phyloP scores from a whole-genome alignment of 345 rosid species.

The Brassica napus region DNA sequence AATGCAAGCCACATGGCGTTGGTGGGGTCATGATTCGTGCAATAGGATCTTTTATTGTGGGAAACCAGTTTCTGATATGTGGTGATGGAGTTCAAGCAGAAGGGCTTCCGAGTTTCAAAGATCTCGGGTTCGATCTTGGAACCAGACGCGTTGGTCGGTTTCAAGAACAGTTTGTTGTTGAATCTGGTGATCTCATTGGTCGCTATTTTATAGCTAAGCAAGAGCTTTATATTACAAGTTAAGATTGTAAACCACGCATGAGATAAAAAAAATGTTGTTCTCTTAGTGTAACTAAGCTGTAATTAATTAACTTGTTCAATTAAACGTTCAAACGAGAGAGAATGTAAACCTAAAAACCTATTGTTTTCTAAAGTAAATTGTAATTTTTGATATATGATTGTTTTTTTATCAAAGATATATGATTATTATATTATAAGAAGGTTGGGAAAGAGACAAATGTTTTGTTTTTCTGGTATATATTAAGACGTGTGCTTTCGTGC shows the following conservation, averaged over 20 bases:
- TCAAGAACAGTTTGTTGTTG: slow-evolving; percentile 77
- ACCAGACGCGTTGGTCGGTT: slow-evolving; percentile 82
- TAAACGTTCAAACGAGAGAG: neutral
- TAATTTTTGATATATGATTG: neutral
- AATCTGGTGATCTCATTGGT: slow-evolving; percentile 65
- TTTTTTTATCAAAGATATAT: neutral
- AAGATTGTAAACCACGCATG: neutral
- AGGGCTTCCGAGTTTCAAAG: slow-evolving; percentile 82
- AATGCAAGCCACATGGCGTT: slow-evolving; percentile 61
- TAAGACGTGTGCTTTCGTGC: too few species aligned
- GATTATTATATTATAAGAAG: neutral
- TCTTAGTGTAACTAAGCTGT: slow-evolving; percentile 4
- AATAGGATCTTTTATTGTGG: slow-evolving; percentile 76
- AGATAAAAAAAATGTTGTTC: neutral
- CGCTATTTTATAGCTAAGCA: slow-evolving; percentile 62
- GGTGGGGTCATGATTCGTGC: slow-evolving; percentile 80
- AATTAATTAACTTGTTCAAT: neutral
- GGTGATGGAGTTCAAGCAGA: slow-evolving; percentile 93
- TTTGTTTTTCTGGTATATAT: neutral
- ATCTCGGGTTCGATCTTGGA: slow-evolving; percentile 73
- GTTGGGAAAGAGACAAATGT: neutral
- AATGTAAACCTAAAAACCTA: neutral
- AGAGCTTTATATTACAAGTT: slow-evolving; percentile 62
- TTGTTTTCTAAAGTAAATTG: neutral
- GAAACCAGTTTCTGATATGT: slow-evolving; percentile 88